Evolutionary conservation across 108 stramenopile genomes (phyloP).

Genomic region (Chaetoceros tenuissimus): DNA sequence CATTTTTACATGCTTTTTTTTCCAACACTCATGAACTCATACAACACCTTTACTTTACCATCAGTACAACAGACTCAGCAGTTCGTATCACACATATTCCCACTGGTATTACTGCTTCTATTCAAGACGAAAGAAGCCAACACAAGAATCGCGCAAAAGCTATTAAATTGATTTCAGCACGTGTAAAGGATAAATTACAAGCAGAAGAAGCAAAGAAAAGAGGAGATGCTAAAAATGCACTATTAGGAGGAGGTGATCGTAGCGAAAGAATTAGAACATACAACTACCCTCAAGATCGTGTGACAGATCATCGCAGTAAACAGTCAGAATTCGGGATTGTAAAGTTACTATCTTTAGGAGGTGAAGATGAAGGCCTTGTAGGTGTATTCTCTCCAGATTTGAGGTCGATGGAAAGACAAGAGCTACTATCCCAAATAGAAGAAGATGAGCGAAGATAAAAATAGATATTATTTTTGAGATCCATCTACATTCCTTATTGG

Average conservation of each 20-base stretch:
- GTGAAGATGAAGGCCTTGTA: conserved; percentile 41
- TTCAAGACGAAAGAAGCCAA: conserved; percentile 97
- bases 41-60: too few relatives aligned
- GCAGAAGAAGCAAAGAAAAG: conserved; percentile 39
- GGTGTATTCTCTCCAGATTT: conserved; percentile 55
- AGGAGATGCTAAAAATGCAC: conserved; percentile 52
- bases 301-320: conserved; percentile 94
- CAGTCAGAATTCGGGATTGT: conserved; percentile 57
- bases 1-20: background rate
- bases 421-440: conserved; percentile 46
- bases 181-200: conserved; percentile 59
- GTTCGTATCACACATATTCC: conserved; percentile 97
- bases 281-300: conserved; percentile 94
- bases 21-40: too few relatives aligned
- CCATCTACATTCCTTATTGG: too few relatives aligned
- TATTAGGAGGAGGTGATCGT: conserved; percentile 88
- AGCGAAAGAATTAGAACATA: conserved; percentile 96
- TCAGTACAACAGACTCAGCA: conserved; percentile 98
- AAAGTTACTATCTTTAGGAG: conserved; percentile 37
- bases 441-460: conserved; percentile 24
- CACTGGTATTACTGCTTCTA: conserved; percentile 89
- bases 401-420: conserved; percentile 53
- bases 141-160: conserved; percentile 95
- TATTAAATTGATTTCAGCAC: conserved; percentile 75
- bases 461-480: too few relatives aligned